A percentile compares a stretch with the other conserved stretches of the same genome.
Evolutionary conservation across 768 basidiomycete genomes (phyloP).

Genomic region (Hirschioporus abietinus): DNA sequence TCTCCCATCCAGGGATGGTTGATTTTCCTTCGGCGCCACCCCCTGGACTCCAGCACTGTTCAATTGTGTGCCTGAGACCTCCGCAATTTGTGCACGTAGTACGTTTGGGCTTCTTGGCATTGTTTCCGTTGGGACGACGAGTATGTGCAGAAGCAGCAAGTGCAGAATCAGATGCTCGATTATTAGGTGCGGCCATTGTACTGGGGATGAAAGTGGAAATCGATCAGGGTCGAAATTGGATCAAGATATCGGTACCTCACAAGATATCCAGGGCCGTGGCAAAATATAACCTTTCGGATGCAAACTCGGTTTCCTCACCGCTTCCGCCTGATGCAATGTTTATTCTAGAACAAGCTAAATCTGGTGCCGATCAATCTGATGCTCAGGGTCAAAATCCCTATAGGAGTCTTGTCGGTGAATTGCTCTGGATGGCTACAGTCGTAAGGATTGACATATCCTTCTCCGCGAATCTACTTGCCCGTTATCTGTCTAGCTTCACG

Average conservation of each 20-base stretch:
- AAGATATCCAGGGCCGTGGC: not conserved
- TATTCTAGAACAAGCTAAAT: not conserved
- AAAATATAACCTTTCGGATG: not conserved
- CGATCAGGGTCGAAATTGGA: not conserved
- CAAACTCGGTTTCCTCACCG: not conserved
- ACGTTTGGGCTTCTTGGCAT: not conserved
- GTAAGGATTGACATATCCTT: conserved; percentile 27
- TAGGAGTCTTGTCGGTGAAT: conserved; percentile 21
- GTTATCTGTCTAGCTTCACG: conserved; percentile 20
- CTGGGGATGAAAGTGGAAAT: conserved; percentile 6
- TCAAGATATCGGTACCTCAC: not conserved
- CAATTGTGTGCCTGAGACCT: not conserved
- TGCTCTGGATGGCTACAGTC: conserved; percentile 24
- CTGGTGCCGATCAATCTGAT: conserved; percentile 7
- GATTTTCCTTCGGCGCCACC: not conserved
- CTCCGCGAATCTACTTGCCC: conserved; percentile 19
- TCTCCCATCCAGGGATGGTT: not conserved
- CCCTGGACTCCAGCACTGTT: not conserved
- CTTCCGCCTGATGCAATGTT: conserved; percentile 1
- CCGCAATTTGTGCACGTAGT: not conserved
- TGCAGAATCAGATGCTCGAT: not conserved
- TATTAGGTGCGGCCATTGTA: not conserved
- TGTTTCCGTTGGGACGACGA: not conserved
- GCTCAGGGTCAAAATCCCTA: conserved; percentile 17
- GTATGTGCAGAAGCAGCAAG: not conserved